phyloP scores from a whole-genome alignment of 805 yeast species.

The Debaryomyces tyrocola region DNA sequence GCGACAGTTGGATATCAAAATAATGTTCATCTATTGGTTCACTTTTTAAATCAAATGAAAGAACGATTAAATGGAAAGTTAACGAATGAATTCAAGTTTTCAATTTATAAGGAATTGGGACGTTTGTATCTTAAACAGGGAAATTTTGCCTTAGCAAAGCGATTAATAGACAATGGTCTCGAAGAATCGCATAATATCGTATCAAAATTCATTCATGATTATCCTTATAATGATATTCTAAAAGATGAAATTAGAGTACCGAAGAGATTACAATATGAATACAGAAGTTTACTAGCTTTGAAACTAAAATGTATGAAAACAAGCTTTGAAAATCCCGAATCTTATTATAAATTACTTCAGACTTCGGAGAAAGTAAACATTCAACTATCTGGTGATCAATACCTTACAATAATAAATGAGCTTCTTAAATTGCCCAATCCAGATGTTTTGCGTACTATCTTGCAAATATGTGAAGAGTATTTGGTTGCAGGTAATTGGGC shows the following conservation, averaged over 20 bases:
- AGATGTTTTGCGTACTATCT: slow-evolving; percentile 10
- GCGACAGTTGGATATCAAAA: slow-evolving; percentile 14
- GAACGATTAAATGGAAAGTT: slow-evolving; percentile 19
- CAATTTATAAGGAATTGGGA: slow-evolving; percentile 29
- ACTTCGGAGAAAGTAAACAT: slow-evolving; percentile 8
- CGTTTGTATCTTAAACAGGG: slow-evolving; percentile 24
- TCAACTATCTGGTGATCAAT: slow-evolving; percentile 19
- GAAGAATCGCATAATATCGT: slow-evolving; percentile 19
- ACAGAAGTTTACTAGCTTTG: slow-evolving; percentile 15
- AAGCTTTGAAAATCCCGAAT: slow-evolving; percentile 4
- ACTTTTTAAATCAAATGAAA: slow-evolving; percentile 28
- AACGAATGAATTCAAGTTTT: slow-evolving; percentile 21
- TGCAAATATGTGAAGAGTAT: slow-evolving; percentile 27
- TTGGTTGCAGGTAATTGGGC: slow-evolving; percentile 32
- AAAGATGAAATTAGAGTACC: slow-evolving; percentile 14
- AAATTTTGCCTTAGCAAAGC: slow-evolving; percentile 18
- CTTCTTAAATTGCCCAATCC: slow-evolving; percentile 3
- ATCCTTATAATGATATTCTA: slow-evolving; percentile 14
- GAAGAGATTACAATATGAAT: slow-evolving; percentile 15
- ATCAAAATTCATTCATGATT: slow-evolving; percentile 12
- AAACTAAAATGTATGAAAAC: slow-evolving; percentile 13
- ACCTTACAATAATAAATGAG: slow-evolving; percentile 12
- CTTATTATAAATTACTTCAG: slow-evolving; percentile 10
- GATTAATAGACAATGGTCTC: slow-evolving; percentile 26
- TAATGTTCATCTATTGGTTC: slow-evolving; percentile 24